Evolutionary conservation across 148 eudicot genomes (phyloP).

Genomic region (Arbutus unedo): DNA sequence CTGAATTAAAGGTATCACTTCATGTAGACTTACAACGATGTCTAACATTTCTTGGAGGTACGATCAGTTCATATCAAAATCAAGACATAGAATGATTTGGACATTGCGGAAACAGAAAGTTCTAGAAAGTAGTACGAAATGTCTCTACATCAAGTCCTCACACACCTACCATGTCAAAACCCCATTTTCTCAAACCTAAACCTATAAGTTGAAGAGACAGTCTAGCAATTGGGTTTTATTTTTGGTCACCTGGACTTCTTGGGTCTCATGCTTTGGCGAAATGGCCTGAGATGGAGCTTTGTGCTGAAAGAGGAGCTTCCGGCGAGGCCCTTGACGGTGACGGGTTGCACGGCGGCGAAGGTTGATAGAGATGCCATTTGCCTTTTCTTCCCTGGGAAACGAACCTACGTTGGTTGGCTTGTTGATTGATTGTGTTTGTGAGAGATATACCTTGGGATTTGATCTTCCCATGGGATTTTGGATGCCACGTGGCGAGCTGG

Average conservation of each 20-base stretch:
- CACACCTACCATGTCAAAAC: too few species aligned
- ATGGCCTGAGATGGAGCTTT: constrained; percentile 58
- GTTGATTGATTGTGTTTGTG: neutral
- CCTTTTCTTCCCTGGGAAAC: neutral
- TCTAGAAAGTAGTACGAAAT: too few species aligned
- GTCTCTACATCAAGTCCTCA: too few species aligned
- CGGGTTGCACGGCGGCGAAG: constrained; percentile 63
- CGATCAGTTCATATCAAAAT: too few species aligned
- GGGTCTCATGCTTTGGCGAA: constrained; percentile 38
- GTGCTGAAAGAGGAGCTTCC: constrained; percentile 87
- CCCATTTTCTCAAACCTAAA: too few species aligned
- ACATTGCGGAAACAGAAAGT: too few species aligned
- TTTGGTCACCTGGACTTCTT: constrained; percentile 43
- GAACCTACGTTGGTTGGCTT: neutral
- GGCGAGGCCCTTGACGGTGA: constrained; percentile 68
- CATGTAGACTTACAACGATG: too few species aligned
- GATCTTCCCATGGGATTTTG: constrained; percentile 29
- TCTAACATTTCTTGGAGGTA: too few species aligned
- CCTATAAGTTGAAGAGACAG: too few species aligned
- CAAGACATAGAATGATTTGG: too few species aligned
- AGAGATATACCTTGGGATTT: constrained; percentile 10
- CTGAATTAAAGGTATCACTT: too few species aligned
- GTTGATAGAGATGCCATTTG: constrained; percentile 87
- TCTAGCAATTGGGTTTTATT: too few species aligned
- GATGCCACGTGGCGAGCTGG: constrained; percentile 48